Base-by-base conservation (phyloP, 2,329 filamentous ascomycete species). In the Aciculosporium take region DNA sequence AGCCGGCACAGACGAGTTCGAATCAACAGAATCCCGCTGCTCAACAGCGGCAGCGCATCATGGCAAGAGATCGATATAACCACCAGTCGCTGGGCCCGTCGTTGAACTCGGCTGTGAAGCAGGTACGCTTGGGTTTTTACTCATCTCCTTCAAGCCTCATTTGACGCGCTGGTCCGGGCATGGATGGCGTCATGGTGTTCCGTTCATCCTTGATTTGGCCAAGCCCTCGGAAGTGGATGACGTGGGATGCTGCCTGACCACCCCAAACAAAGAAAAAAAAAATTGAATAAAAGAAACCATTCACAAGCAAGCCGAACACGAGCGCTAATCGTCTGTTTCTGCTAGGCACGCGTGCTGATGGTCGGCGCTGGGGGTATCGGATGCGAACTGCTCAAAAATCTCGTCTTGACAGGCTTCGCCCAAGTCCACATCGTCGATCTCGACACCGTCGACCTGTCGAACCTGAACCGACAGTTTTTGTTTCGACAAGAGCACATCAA, bases 401-500 rank as follows among this genome's bases (percentile, higher is more conserved):
- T 98, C 43, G 86, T 89, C 34, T 79, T 94, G 37, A 83, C 80
- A 33, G 88, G 89, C 50, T 98, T 94, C 53, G 86, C 86, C 49
- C 84, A 94, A 64, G 79, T 96, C 39, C 84, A 94, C 61, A 81
- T 96, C 35, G 86, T 98, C 51, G 91, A 98, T 61, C 82, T 98
- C 45, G 91, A 98, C 61, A 98, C 91, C 1, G 96, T 98, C 64
- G 91, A 98, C 58, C 72, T 98, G 18, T 94, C 87, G 65, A 98
- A 98, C 58, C 73, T 98, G 39, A 98, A 98, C 54, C 84, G 91
- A 42, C 91, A 98, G 61, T 98, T 98, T 55, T 78, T 98, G 37
- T 98, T 98, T 62, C 77, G 88, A 46, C 82, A 89, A 54, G 88
- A 96, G 59, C 91, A 98, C 56, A 96, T 98, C 63, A 96, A 95